Conservation (phyloP, 2,329 filamentous ascomycete genomes). For the Diaporthe batatas region DNA sequence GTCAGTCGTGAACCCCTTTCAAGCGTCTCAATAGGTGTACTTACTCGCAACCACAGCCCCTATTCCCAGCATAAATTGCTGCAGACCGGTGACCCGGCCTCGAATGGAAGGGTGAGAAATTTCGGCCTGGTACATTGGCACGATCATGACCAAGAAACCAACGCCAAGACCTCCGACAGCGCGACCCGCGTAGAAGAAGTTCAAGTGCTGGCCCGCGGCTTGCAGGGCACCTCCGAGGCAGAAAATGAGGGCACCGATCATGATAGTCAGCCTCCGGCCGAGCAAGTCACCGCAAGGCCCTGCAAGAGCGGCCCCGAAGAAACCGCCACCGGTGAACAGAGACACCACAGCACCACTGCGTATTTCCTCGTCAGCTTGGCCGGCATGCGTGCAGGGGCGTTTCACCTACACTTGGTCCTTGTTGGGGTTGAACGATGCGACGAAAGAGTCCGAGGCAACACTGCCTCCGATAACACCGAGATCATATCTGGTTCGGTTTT, state of each 20-base stretch:
- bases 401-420: constrained; percentile 6
- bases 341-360: constrained; percentile 11
- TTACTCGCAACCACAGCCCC: constrained; percentile 5
- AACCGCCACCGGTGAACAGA: constrained; percentile 16
- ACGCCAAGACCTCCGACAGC: constrained; percentile 5
- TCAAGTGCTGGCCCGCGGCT: constrained; percentile 6
- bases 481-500: not conserved
- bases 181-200: constrained; percentile 4
- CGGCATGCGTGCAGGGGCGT: not conserved
- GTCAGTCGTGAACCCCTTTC: not conserved
- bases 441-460: constrained; percentile 8
- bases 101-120: constrained; percentile 9
- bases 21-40: not conserved
- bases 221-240: constrained; percentile 7
- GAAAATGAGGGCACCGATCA: constrained; percentile 13
- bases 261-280: constrained; percentile 12
- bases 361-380: not conserved
- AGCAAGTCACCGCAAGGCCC: constrained; percentile 11
- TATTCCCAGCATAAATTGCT: constrained; percentile 17
- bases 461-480: constrained; percentile 17
- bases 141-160: constrained; percentile 25
- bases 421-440: constrained; percentile 2
- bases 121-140: constrained; percentile 22
- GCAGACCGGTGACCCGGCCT: not conserved
- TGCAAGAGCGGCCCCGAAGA: not conserved